Evolutionary conservation across 805 yeast genomes (phyloP).

Genomic region (Yamadazyma paraphyllophila): DNA sequence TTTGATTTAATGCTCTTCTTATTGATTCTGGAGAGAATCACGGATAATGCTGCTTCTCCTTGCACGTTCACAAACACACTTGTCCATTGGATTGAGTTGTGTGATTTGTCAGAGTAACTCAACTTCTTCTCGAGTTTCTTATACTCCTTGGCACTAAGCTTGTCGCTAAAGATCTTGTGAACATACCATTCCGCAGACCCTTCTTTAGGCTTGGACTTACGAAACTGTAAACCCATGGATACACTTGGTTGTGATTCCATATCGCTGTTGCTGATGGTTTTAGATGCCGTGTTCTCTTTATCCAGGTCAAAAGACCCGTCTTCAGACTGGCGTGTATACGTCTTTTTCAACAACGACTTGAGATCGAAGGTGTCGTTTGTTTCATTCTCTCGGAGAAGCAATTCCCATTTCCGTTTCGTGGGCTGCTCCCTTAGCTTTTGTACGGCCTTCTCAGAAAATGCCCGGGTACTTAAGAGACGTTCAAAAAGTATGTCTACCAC

Average conservation of each 20-base stretch:
- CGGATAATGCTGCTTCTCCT: constrained; percentile 44
- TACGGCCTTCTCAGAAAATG: constrained; percentile 34
- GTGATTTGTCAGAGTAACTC: constrained; percentile 17
- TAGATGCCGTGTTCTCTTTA: not conserved
- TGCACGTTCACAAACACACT: constrained; percentile 35
- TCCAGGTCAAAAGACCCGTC: not conserved
- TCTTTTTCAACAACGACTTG: constrained; percentile 13
- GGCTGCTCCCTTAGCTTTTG: constrained; percentile 31
- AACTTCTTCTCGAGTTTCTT: constrained; percentile 35
- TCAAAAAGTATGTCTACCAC: constrained; percentile 42
- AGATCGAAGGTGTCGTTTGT: constrained; percentile 37
- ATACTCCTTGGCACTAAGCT: constrained; percentile 30
- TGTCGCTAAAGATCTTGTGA: constrained; percentile 33
- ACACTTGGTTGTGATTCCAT: constrained; percentile 3
- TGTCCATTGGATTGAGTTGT: constrained; percentile 27
- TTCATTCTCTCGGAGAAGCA: constrained; percentile 40
- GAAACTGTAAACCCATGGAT: not conserved
- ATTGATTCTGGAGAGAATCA: constrained; percentile 36
- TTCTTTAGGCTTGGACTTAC: constrained; percentile 30
- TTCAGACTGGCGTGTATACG: not conserved
- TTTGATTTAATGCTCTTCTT: constrained; percentile 43
- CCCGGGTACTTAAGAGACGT: constrained; percentile 34
- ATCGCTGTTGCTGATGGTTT: constrained; percentile 14
- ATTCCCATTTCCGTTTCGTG: constrained; percentile 42
- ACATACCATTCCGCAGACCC: constrained; percentile 44